Evolutionary conservation across 1,284 basidiomycete species (phyloP).

Genomic region (Prillingera fragicola): DNA sequence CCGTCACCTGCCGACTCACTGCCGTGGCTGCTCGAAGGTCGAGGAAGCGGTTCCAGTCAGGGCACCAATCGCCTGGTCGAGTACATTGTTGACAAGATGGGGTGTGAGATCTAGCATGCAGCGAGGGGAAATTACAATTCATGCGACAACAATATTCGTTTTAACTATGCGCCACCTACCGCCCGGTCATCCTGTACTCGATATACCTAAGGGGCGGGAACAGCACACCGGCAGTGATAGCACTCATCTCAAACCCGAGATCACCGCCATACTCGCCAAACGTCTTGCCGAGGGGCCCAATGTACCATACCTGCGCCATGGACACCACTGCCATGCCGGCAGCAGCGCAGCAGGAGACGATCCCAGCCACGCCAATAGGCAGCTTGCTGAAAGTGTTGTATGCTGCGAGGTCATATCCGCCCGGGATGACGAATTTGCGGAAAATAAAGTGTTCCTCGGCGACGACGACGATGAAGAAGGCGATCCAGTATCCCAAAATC

Average conservation of each 20-base stretch:
- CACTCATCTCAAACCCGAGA: conserved; percentile 56
- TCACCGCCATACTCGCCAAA: conserved; percentile 54
- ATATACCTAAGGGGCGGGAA: conserved; percentile 1
- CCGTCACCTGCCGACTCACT: neutral
- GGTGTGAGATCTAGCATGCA: no score
- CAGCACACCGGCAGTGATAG: neutral
- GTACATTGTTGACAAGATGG: conserved; percentile 14
- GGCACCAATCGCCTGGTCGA: conserved; percentile 12
- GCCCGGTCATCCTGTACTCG: conserved; percentile 1
- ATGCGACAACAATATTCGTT: neutral
- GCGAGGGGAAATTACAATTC: neutral
- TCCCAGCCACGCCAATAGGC: conserved; percentile 57
- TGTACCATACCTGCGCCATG: conserved; percentile 51
- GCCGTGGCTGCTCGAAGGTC: neutral
- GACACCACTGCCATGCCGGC: conserved; percentile 49
- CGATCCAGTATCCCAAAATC: conserved; percentile 50
- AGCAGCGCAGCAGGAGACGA: conserved; percentile 53
- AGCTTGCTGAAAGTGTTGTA: conserved; percentile 55
- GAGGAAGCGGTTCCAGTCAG: neutral
- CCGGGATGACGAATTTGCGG: conserved; percentile 47
- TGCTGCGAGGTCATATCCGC: conserved; percentile 53
- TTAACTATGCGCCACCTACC: no score
- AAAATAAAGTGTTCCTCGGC: conserved; percentile 59
- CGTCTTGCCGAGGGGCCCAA: conserved; percentile 52
- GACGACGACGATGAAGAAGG: conserved; percentile 52